Base-by-base conservation (phyloP, 305 asterid genomes). In the Plantago coronopus region DNA sequence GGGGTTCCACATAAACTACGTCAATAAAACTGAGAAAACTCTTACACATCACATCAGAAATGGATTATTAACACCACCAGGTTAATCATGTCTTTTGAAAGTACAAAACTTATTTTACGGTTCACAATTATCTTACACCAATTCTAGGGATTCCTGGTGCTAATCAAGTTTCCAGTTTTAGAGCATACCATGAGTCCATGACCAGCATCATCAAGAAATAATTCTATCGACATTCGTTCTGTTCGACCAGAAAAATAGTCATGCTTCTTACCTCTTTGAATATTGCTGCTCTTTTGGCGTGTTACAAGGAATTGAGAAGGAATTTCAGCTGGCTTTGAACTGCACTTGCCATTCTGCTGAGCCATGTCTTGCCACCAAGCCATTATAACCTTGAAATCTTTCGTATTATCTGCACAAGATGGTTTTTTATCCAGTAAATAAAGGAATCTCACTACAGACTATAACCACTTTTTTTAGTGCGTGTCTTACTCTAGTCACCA, bases 331-430 rank as follows among this genome's bases (percentile, higher is more conserved):
- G 73, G 65, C 62, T 67, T 72, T 57, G 68, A 23, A 72, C 66
- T 74, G 71, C 82, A 68, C 77, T 82, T 83, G 71, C 82, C 85
- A 74, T 85, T 94, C 70, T 81, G 84, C 68, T 82, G 93, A 70
- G 96, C 97, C 99, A 94, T 94, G 66, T 87, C 97, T 84, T 87
- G 83, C 99, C 97, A 94, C 99, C 99, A 94, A 62, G 96, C 68
- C 96, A 89, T 94, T 61, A 94, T 79, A 66, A 91, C 81, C 82
- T 85, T 84, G 63, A 94, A 89, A 74, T 78, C 83, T 75, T 81
- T 83, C 19, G 81, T 67, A 59, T 80, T 73, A 64, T 78, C 99
- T 93, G 87, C 74, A 61, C 45, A 29, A 57, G 50, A 54, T 25
- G 31, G 48, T 74, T 29, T 58, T 51, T 55, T 38, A 22, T 37